Evolutionary conservation across 108 stramenopile genomes (phyloP).

Genomic region (Cyclostephanos invisitatus): DNA sequence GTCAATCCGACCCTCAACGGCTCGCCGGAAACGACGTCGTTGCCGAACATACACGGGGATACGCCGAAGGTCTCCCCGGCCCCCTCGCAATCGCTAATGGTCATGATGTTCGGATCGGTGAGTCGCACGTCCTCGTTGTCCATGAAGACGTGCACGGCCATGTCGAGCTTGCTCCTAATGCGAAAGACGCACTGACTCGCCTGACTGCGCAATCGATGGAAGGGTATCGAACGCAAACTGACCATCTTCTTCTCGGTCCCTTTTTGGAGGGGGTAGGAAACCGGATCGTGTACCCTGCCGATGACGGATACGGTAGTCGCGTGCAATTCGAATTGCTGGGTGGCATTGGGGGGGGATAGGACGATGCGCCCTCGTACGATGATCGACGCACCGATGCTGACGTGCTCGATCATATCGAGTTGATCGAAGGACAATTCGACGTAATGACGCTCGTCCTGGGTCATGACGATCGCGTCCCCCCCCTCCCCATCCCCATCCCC

Average conservation of each 20-base stretch:
- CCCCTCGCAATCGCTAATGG: slow-evolving; percentile 94
- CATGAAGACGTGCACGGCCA: slow-evolving; percentile 72
- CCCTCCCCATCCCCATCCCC: background rate
- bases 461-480: background rate
- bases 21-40: slow-evolving; percentile 51
- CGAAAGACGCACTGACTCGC: slow-evolving; percentile 61
- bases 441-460: slow-evolving; percentile 54
- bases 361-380: slow-evolving; percentile 57
- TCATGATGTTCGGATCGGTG: slow-evolving; percentile 74
- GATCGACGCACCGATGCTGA: slow-evolving; percentile 59
- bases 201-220: slow-evolving; percentile 61
- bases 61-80: slow-evolving; percentile 94
- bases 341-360: slow-evolving; percentile 61
- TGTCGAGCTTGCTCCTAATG: slow-evolving; percentile 58
- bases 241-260: slow-evolving; percentile 66
- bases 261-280: slow-evolving; percentile 65
- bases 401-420: slow-evolving; percentile 41
- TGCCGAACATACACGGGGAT: slow-evolving; percentile 64
- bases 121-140: slow-evolving; percentile 61
- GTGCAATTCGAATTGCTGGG: slow-evolving; percentile 63
- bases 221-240: slow-evolving; percentile 52
- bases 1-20: slow-evolving; percentile 74
- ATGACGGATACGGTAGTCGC: slow-evolving; percentile 54
- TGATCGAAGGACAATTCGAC: slow-evolving; percentile 54
- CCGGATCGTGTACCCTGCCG: slow-evolving; percentile 59